Base-by-base conservation (phyloP, 108 stramenopile species). In the Ochromonas danica region DNA sequence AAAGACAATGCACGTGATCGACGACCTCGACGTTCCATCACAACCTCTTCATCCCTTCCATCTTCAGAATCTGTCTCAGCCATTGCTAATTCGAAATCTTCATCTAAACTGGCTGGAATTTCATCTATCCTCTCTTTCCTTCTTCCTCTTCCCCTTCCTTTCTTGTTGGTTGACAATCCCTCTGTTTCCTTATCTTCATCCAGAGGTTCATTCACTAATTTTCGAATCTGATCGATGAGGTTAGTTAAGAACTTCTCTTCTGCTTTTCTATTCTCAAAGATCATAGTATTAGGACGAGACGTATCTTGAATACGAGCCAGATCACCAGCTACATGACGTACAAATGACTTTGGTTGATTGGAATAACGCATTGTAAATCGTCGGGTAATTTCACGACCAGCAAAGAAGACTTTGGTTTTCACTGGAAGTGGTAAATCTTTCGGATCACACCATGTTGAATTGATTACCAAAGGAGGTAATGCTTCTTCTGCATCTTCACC, bases 251-350 rank as follows among this genome's bases (percentile, higher is more conserved):
- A 67, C 10, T 6, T 22, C 6, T 67, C 63, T 67, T 22, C 63
- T 67, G 3, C 63, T 31, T 67, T 31, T 10, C 31, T 6, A 67
- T 67, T 28, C 17, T 28, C 31, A 67, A 67, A 67, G 63, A 67
- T 67, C 30, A 3, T 25, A 28, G 30, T 51, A 51, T 22, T 51
- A 6, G 22, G 22, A 6, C 45, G 63, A 28, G 63, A 31, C 25
- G 63, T 28, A 31, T 36, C 25, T 67, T 31, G 14, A 35, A 6
- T 10, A 67, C 14, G 3, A 35, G 63, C 30, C 27, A 10, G 3
- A 14, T 33, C 63, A 67, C 63, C 27, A 67, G 6, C 63, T 3
- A 67, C 31, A 51, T n/a, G n/a, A n/a, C n/a, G n/a, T n/a, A n/a
- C n/a, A n/a, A n/a, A n/a, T n/a, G n/a, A n/a, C n/a, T n/a, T n/a